Evolutionary conservation across 495 filamentous ascomycete genomes (phyloP), one percentile per base, ranked within the genome.

Genomic region (Rhizodiscina lignyota): DNA sequence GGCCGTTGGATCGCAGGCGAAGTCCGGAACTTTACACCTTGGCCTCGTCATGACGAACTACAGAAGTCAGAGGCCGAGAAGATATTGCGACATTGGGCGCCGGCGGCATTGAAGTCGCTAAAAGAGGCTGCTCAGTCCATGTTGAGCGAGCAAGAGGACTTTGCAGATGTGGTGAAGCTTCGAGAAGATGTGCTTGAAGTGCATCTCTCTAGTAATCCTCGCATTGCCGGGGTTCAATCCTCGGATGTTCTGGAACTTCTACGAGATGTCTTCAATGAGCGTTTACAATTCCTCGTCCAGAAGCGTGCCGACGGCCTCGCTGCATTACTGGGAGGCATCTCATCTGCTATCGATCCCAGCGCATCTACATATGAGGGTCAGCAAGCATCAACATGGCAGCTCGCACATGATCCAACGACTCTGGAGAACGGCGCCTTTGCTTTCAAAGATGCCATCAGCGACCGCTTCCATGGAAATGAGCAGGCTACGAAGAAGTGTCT

Each of bases 11-110:
- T 91, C 24, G 68, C 80, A 4, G 72, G 83, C 10, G 83, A 92
- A 34, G 78, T 94, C 21, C 68, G 67, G 21, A 80, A 77, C 34
- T 96, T 91, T 54, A 91, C 75, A 0, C 91, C 89, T 0, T 94
- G 83, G 61, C 79, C 93, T 32, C 74, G 83, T 21, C 69, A 91
- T 42, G 84, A 86, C 37, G 83, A 91, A 42, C 52, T 92, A 19
- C 68, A 73, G 18, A 67, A 67, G 18, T 42, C 59, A 13, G 69
- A 83, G 38, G 75, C 75, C 0, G 63, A 68, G 19, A 67, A 74
- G 32, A 66, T 71, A 34, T 67, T 89, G 16, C 68, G 66, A 24
- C 55, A 59, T 27, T 97, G 89, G 91, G 79, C 83, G 0, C 66
- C 62, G 30, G 61, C 70, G 32, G 81, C 84, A 4, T 70, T 83